Percentiles rank a stretch among this genome's conserved stretches.
phyloP scores from a whole-genome alignment of 352 stramenopile species.

The Hyaloperonospora arabidopsidis region DNA sequence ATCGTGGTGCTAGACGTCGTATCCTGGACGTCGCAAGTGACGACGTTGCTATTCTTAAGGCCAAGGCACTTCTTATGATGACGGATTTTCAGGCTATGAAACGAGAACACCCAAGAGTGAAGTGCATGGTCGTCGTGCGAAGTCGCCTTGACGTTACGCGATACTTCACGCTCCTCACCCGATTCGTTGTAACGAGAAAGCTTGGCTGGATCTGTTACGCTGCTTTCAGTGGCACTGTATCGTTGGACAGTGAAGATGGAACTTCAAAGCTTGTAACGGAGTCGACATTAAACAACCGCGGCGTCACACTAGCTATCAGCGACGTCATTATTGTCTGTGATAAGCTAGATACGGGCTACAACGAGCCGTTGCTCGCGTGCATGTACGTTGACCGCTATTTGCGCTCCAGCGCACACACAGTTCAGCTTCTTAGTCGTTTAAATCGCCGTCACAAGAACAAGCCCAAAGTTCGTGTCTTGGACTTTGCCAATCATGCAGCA shows the following conservation, averaged over 20 bases:
- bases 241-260: slow-evolving; percentile 16
- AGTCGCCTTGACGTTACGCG: slow-evolving; percentile 73
- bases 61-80: slow-evolving; percentile 71
- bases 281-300: slow-evolving; percentile 53
- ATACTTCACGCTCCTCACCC: slow-evolving; percentile 56
- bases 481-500: slow-evolving; percentile 69
- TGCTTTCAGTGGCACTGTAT: slow-evolving; percentile 53
- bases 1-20: slow-evolving; percentile 23
- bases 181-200: slow-evolving; percentile 48
- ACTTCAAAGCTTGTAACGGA: slow-evolving; percentile 37
- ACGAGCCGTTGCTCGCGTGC: slow-evolving; percentile 55
- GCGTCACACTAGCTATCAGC: slow-evolving; percentile 41
- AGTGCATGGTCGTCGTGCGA: slow-evolving; percentile 79
- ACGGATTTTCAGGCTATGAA: slow-evolving; percentile 44
- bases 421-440: slow-evolving; percentile 78
- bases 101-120: slow-evolving; percentile 11
- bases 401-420: slow-evolving; percentile 49
- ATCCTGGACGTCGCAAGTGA: slow-evolving; percentile 64
- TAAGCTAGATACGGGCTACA: slow-evolving; percentile 83
- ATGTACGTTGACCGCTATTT: slow-evolving; percentile 84
- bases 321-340: slow-evolving; percentile 81
- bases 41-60: slow-evolving; percentile 49
- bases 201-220: slow-evolving; percentile 61
- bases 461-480: slow-evolving; percentile 38
- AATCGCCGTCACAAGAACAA: slow-evolving; percentile 66